These are phyloP conservation scores for Leonotis leonurus DNA, from an alignment of 257 asterid genomes.

Conservation along the genomic window DNA sequence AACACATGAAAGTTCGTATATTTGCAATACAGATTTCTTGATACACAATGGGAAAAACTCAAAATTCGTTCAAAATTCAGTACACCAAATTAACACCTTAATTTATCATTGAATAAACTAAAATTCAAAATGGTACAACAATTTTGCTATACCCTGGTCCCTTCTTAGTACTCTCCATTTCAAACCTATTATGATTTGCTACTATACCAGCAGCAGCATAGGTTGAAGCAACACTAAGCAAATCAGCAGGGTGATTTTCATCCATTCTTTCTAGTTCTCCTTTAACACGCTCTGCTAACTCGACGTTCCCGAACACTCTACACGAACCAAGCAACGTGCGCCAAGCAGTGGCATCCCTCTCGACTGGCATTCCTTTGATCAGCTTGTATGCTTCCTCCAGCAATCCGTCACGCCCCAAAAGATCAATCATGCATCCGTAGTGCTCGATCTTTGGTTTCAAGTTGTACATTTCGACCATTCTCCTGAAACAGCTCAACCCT, in stretches of 20 bases:
- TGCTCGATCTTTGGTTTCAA: constrained; percentile 49
- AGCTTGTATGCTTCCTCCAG: constrained; percentile 44
- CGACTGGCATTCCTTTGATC: constrained; percentile 36
- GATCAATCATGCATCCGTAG: constrained; percentile 57
- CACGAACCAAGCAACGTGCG: constrained; percentile 62
- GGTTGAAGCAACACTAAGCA: constrained; percentile 28
- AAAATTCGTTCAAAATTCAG: too few relatives aligned
- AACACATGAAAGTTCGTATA: too few relatives aligned
- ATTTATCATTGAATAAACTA: too few relatives aligned
- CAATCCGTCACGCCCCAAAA: constrained; percentile 58
- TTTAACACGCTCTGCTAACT: constrained; percentile 43
- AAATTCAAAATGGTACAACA: background rate
- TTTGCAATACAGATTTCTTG: too few relatives aligned
- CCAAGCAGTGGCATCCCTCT: constrained; percentile 57
- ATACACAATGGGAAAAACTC: too few relatives aligned
- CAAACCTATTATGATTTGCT: constrained; percentile 10
- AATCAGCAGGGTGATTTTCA: constrained; percentile 47
- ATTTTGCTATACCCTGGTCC: constrained; percentile 45
- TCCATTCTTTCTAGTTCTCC: constrained; percentile 27
- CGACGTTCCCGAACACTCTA: constrained; percentile 45
- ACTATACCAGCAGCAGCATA: constrained; percentile 46
- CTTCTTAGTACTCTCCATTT: constrained; percentile 30
- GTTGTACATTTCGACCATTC: constrained; percentile 43
- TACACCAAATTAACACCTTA: too few relatives aligned
- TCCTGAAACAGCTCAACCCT: constrained; percentile 36